Evolutionary conservation across 2,329 filamentous ascomycete species (phyloP), one percentile per base, ranked within the genome.

Genomic region (Cladosporium sp.): DNA sequence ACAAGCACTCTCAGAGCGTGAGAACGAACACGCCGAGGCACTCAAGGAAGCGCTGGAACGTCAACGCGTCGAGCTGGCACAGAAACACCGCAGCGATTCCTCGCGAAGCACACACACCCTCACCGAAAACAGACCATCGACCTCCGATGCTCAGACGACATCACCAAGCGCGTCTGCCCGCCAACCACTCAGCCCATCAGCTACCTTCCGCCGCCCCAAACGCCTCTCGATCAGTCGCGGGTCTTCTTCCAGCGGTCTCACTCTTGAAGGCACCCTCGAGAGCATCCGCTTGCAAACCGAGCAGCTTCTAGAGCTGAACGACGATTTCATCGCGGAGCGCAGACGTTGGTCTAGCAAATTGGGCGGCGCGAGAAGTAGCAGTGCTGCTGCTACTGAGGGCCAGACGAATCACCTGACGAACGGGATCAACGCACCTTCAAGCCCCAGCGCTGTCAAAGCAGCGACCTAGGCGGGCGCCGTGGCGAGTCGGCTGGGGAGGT

Each of bases 241-340:
- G 35, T 37, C 19, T n/a, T 42, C 25, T 20, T 37, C 49, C 48
- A 50, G 47, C 32, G 37, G 53, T 4, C 61, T 63, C 50, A 67
- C 67, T 15, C 63, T 71, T n/a, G 68, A 70, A 58, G 68, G 69
- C 19, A 70, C 68, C 1, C 56, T 71, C 32, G 67, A 66, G 32
- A 69, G 66, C 47, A 61, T 70, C 28, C 64, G 65, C 10, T 53
- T 71, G 37, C 69, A 71, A 49, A 69, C 68, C 3, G 66, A 69
- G 58, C 69, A 71, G 50, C 56, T 71, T 49, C 52, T 70, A 17
- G 69, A 71, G 58, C 63, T 71, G 55, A 71, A 71, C 51, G 64
- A 70, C 28, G 69, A 71, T 52, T 71, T 71, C 40, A 53, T 66
- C 15, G 59, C 60, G 10, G 68, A 71, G 61, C 65, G 69, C 54